Conservation (phyloP, 306 rosid genomes). For the Arachis hypogaea region DNA sequence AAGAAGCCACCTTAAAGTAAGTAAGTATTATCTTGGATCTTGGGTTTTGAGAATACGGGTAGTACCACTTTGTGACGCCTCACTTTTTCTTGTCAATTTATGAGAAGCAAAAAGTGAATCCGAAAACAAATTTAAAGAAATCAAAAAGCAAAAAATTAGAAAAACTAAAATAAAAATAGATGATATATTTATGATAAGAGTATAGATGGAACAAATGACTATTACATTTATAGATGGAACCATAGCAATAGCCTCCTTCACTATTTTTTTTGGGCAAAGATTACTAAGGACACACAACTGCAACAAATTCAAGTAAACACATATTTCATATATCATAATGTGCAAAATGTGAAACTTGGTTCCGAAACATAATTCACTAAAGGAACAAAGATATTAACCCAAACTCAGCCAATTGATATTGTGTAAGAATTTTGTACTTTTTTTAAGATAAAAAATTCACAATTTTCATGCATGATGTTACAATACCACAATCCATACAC, state of each 20-base stretch:
- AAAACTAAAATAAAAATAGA: neutral
- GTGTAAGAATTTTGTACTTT: conserved; percentile 71
- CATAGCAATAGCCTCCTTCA: conserved; percentile 99
- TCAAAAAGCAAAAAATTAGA: no score
- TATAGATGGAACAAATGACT: conserved; percentile 21
- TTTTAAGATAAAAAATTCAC: conserved; percentile 64
- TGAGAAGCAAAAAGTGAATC: no score
- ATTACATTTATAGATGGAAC: conserved; percentile 92
- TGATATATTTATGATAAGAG: neutral
- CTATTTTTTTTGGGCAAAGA: conserved; percentile 92
- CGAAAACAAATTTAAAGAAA: no score
- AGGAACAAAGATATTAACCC: conserved; percentile 58
- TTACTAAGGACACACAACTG: conserved; percentile 98
- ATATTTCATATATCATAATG: neutral
- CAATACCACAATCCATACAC: no score
- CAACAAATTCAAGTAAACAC: conserved; percentile 37
- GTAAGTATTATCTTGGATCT: no score
- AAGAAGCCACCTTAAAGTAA: no score
- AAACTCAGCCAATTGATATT: conserved; percentile 86
- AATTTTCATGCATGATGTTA: conserved; percentile 14
- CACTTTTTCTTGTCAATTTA: no score
- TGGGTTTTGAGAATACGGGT: no score
- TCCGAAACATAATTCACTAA: neutral
- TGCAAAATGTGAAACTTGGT: conserved; percentile 1
- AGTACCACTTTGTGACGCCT: no score